phyloP scores from a whole-genome alignment of 495 filamentous ascomycete species.

The Mytilinidion resinicola region DNA sequence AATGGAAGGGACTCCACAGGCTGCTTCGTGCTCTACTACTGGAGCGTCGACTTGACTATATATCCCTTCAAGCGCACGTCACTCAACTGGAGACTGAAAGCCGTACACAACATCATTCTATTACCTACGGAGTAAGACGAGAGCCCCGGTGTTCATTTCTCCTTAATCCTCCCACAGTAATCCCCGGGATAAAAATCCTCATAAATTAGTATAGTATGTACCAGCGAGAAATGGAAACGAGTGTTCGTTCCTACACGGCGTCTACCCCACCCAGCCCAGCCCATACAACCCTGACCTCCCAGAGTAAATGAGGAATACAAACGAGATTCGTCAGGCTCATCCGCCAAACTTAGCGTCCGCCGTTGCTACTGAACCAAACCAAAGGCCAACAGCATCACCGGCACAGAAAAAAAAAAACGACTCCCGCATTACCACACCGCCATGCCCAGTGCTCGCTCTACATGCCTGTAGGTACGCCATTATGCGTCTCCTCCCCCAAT shows the following conservation, averaged over 20 bases:
- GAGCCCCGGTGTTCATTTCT: too few species aligned
- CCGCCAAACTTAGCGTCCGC: background rate
- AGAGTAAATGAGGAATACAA: constrained; percentile 19
- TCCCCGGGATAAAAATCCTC: background rate
- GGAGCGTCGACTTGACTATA: too few species aligned
- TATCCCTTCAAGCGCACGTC: too few species aligned
- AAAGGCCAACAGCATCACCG: too few species aligned
- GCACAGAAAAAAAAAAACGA: too few species aligned
- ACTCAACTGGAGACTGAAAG: too few species aligned
- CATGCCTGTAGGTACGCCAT: too few species aligned
- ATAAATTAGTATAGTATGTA: background rate
- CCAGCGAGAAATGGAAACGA: background rate
- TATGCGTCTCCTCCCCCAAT: background rate
- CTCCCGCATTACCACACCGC: background rate
- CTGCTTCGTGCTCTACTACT: too few species aligned
- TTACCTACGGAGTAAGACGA: too few species aligned
- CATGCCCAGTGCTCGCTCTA: background rate
- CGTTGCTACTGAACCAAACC: background rate
- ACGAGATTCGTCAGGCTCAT: constrained; percentile 25
- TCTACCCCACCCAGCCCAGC: too few species aligned
- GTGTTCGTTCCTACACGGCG: background rate
- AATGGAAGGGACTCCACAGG: too few species aligned
- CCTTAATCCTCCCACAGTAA: background rate
- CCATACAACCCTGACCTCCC: background rate
- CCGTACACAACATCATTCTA: too few species aligned